These are phyloP conservation scores for Citrus maxima DNA, from an alignment of 345 rosid genomes.

Conservation along the genomic window DNA sequence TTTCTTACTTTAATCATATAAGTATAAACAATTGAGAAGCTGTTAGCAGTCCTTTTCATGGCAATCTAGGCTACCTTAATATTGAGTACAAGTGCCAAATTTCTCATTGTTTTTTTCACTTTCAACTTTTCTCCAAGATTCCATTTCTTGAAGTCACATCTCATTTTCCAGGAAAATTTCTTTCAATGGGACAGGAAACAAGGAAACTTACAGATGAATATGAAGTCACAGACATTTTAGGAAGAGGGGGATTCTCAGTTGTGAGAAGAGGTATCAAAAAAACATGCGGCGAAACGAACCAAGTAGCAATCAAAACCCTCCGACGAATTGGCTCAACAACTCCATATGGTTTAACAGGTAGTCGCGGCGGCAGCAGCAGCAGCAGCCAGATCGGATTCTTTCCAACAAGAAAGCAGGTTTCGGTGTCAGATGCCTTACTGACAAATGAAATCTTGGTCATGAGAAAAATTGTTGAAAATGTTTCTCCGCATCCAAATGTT, in stretches of 20 bases:
- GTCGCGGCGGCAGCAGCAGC: not conserved
- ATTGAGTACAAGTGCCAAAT: not conserved
- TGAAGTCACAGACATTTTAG: conserved; percentile 45
- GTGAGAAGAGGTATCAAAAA: conserved; percentile 49
- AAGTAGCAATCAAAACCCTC: conserved; percentile 57
- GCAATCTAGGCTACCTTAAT: conserved; percentile 8
- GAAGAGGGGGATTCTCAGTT: conserved; percentile 68
- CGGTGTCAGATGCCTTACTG: conserved; percentile 52
- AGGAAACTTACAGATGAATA: conserved; percentile 49
- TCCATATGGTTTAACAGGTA: conserved; percentile 13
- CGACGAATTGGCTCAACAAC: conserved; percentile 32
- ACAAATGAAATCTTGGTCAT: conserved; percentile 64
- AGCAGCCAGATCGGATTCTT: conserved; percentile 27
- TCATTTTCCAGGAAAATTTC: not conserved
- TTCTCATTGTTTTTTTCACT: not conserved
- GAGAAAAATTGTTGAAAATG: conserved; percentile 60
- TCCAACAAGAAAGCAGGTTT: conserved; percentile 45
- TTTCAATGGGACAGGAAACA: conserved; percentile 47
- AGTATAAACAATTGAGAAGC: conserved; percentile 12
- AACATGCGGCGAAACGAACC: conserved; percentile 20
- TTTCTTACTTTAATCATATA: conserved; percentile 24
- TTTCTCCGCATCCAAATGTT: conserved; percentile 61
- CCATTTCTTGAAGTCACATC: not conserved
- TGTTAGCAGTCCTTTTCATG: conserved; percentile 26
- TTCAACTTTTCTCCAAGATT: not conserved